Conservation (phyloP, 805 yeast genomes). For the Candida khao-thaluensis region DNA sequence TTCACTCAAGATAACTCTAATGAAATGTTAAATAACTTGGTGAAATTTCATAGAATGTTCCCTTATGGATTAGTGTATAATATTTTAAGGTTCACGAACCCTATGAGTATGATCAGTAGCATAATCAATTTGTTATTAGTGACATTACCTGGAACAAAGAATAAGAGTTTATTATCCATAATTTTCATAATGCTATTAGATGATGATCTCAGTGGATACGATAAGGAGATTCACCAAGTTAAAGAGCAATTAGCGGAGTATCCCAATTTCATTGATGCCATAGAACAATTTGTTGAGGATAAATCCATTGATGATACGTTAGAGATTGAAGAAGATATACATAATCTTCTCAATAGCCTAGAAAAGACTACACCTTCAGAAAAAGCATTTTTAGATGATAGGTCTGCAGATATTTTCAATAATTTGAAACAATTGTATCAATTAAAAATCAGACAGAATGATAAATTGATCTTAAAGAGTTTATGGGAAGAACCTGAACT, state of each 20-base stretch:
- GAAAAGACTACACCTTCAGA: background rate
- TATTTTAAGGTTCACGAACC: constrained; percentile 80
- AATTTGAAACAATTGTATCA: constrained; percentile 62
- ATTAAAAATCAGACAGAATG: constrained; percentile 64
- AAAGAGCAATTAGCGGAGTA: constrained; percentile 29
- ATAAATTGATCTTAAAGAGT: constrained; percentile 70
- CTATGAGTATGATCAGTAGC: constrained; percentile 76
- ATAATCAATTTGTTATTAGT: constrained; percentile 78
- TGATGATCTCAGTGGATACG: constrained; percentile 18
- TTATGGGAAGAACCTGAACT: constrained; percentile 86
- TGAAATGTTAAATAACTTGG: constrained; percentile 69
- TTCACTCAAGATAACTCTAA: constrained; percentile 79
- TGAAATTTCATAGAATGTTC: constrained; percentile 69
- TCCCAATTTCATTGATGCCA: constrained; percentile 24
- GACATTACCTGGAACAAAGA: constrained; percentile 30
- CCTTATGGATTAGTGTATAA: constrained; percentile 80
- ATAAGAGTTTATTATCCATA: constrained; percentile 57
- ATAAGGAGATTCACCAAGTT: constrained; percentile 30
- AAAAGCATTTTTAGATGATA: background rate
- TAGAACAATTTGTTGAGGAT: constrained; percentile 24
- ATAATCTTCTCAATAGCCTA: constrained; percentile 1
- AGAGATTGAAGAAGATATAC: constrained; percentile 11
- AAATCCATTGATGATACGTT: constrained; percentile 6
- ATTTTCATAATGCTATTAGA: constrained; percentile 56
- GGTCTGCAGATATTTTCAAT: constrained; percentile 19